Evolutionary conservation across 768 basidiomycete genomes (phyloP), one percentile per base, ranked within the genome.

Genomic region (Kwoniella heveanensis): DNA sequence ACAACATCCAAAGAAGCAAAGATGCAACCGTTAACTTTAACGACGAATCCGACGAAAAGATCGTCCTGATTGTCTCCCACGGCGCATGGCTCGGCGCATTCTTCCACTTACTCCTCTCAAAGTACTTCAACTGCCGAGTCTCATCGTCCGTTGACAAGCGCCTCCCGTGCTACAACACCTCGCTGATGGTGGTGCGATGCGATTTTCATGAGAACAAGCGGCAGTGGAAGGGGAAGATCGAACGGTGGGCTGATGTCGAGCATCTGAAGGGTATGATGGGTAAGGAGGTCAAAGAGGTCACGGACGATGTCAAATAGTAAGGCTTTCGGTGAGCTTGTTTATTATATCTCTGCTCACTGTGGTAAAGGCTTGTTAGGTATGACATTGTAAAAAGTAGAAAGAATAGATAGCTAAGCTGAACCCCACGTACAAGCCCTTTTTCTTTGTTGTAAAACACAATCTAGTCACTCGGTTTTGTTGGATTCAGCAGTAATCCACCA

Each of bases 41-140:
- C n/a, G n/a, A n/a, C n/a, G n/a, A n/a, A n/a, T n/a, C n/a, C n/a
- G 26, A 48, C 46, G 62, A 62, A 21, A 60, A 36, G 21, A 57
- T 53, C 9, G 61, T 75, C 24, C 54, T 75, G 19, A 50, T 72
- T 29, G 62, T 68, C 21, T 68, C 68, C 0, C 73, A 75, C 48
- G 73, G 73, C 46, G 73, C 73, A 19, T 75, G 63, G 48, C 50
- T 75, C 21, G 48, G 50, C 7, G 36, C 57, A 8, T 58, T 73
- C 29, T 57, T 66, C 21, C 44, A 50, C n/a, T 57, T 70, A 29
- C 59, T 62, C 26, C 32, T 56, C 25, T 47, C 27, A 24, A 46
- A 50, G 24, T 19, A 12, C 12, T 64, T 39, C 29, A 13, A 51
- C 19, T 69, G 64, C 53, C 46, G 21, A 12, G 10, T 68, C 9